Conservation (phyloP, 345 rosid species). For the Syzygium aqueum region DNA sequence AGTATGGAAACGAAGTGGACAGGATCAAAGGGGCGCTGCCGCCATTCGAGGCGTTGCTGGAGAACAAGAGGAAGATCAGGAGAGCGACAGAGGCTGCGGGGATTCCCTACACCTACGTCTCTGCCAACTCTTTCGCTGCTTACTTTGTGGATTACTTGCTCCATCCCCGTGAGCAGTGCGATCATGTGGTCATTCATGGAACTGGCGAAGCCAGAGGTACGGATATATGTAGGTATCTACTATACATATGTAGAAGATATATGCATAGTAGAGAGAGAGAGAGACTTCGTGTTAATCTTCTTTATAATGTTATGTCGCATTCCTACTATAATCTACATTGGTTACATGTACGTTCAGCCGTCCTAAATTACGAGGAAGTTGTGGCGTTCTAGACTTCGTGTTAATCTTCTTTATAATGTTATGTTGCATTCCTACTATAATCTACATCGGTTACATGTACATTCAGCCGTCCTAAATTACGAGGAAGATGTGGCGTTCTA, state of each 20-base stretch:
- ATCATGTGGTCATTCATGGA: slow-evolving; percentile 14
- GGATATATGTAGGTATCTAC: neutral
- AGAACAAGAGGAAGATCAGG: slow-evolving; percentile 18
- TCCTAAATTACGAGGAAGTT: no score
- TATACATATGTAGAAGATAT: neutral
- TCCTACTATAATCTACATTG: no score
- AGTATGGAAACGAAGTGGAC: slow-evolving; percentile 31
- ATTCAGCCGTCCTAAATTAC: slow-evolving; percentile 20
- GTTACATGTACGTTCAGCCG: no score
- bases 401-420: no score
- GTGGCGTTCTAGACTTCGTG: neutral
- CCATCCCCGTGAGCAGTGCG: slow-evolving; percentile 3
- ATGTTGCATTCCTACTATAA: no score
- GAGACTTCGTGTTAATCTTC: no score
- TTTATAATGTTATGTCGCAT: no score
- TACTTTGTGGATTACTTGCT: slow-evolving; percentile 19
- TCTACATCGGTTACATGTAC: no score
- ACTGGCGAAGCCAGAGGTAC: slow-evolving; percentile 23
- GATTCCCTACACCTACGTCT: slow-evolving; percentile 14
- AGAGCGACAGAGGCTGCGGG: slow-evolving; percentile 25
- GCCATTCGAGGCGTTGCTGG: slow-evolving; percentile 16
- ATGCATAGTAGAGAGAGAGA: neutral
- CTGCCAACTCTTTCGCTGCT: slow-evolving; percentile 19
- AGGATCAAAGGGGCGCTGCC: slow-evolving; percentile 11
- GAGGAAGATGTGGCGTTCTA: slow-evolving; percentile 28